These are phyloP conservation scores for Furcasterigmium furcatum DNA, from an alignment of 2,329 filamentous ascomycete genomes.

Conservation along the genomic window DNA sequence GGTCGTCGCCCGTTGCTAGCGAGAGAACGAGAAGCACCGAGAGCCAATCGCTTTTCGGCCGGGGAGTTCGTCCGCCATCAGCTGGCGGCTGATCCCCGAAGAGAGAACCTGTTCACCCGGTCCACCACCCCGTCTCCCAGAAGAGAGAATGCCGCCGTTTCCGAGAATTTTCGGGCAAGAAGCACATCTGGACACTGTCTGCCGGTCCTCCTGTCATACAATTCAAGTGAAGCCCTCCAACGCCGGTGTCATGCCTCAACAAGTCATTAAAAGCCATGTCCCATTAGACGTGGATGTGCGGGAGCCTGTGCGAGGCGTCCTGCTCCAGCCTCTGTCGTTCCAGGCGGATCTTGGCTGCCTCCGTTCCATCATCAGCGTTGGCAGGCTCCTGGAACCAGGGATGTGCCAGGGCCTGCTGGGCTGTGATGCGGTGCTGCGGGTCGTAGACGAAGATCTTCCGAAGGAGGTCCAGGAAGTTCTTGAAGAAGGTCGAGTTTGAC, in stretches of 20 bases:
- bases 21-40: too few relatives aligned
- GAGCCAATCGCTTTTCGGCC: too few relatives aligned
- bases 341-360: conserved; percentile 61
- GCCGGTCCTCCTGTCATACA: background rate
- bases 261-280: background rate
- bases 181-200: background rate
- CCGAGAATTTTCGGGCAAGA: too few relatives aligned
- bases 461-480: conserved; percentile 61
- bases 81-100: too few relatives aligned
- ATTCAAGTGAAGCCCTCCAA: conserved; percentile 6
- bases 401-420: conserved; percentile 63
- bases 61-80: too few relatives aligned
- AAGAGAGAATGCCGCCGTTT: too few relatives aligned
- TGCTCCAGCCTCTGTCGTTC: conserved; percentile 45
- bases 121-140: too few relatives aligned
- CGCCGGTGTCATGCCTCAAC: conserved; percentile 13
- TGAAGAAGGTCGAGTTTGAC: conserved; percentile 53
- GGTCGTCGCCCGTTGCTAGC: too few relatives aligned
- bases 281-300: conserved; percentile 8
- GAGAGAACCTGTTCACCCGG: too few relatives aligned
- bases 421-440: conserved; percentile 61
- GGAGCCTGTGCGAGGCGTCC: conserved; percentile 17
- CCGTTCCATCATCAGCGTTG: conserved; percentile 63
- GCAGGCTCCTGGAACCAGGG: conserved; percentile 66
- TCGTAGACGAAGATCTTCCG: conserved; percentile 69